phyloP scores from a whole-genome alignment of 2,329 filamentous ascomycete species.

The Alternaria sp. region DNA sequence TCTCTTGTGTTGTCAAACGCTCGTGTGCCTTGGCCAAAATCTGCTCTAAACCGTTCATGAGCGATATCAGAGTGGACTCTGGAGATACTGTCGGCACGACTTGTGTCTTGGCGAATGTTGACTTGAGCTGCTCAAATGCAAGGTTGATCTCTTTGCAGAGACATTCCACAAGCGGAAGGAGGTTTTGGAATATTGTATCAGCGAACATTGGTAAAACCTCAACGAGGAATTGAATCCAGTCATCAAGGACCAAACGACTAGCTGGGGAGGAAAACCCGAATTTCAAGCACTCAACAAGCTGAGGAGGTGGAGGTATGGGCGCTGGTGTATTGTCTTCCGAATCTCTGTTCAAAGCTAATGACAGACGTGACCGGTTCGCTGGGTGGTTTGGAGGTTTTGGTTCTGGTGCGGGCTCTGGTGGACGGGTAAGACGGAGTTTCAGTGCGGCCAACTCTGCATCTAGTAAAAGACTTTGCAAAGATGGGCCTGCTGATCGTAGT shows the following conservation, averaged over 20 bases:
- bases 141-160: constrained; percentile 79
- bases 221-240: constrained; percentile 86
- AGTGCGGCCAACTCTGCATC: constrained; percentile 79
- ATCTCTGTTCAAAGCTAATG: constrained; percentile 38
- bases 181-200: constrained; percentile 84
- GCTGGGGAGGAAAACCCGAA: constrained; percentile 78
- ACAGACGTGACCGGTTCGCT: constrained; percentile 42
- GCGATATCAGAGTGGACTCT: constrained; percentile 79
- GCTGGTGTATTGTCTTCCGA: constrained; percentile 46
- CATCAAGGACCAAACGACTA: constrained; percentile 82
- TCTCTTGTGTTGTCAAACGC: constrained; percentile 78
- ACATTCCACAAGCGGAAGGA: constrained; percentile 90
- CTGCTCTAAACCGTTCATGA: constrained; percentile 93
- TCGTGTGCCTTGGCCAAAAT: constrained; percentile 88
- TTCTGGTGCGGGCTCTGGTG: constrained; percentile 32
- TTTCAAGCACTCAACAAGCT: constrained; percentile 84
- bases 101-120: constrained; percentile 62
- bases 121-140: constrained; percentile 75
- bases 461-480: constrained; percentile 78
- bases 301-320: constrained; percentile 65
- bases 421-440: constrained; percentile 62
- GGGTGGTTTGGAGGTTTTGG: constrained; percentile 26
- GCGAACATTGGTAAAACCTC: constrained; percentile 86
- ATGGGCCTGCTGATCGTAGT: constrained; percentile 66
- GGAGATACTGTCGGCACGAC: constrained; percentile 54